A percentile compares a stretch with the other conserved stretches of the same genome.
These are phyloP conservation scores for Fraxinus ornus DNA, from an alignment of 305 asterid genomes.

Conservation along the genomic window DNA sequence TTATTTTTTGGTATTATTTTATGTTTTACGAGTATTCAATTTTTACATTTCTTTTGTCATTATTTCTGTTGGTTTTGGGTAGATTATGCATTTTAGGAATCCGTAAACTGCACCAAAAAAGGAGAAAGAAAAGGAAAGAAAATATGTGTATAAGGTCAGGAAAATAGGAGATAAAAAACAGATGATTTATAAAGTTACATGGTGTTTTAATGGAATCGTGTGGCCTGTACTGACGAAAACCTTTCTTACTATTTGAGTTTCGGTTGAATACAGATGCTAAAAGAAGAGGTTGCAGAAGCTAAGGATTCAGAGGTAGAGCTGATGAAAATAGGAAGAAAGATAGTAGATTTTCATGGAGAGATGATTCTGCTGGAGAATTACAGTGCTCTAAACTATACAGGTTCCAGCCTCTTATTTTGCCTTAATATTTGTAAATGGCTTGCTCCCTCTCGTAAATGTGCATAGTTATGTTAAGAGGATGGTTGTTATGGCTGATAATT, in stretches of 20 bases:
- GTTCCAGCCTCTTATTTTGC: slow-evolving; percentile 30
- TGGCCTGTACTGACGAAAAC: neutral
- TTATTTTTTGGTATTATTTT: neutral
- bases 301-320: slow-evolving; percentile 44
- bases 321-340: slow-evolving; percentile 54
- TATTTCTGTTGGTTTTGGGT: neutral
- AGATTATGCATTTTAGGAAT: neutral
- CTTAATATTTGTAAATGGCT: neutral
- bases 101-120: neutral
- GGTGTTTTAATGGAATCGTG: neutral
- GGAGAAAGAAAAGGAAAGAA: neutral
- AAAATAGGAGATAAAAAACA: neutral
- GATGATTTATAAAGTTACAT: neutral
- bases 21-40: neutral
- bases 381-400: slow-evolving; percentile 89
- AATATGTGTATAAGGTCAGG: neutral
- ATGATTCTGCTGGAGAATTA: slow-evolving; percentile 79
- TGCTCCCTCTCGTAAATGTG: neutral
- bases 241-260: neutral
- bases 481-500: neutral
- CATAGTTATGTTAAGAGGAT: neutral
- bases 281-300: slow-evolving; percentile 52
- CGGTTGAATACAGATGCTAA: slow-evolving; percentile 45
- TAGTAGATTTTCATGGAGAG: slow-evolving; percentile 87
- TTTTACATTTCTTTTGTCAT: neutral